Base-by-base conservation (phyloP, 192 early-diverging fungal genomes). In the Ramicandelaber brevisporus region DNA sequence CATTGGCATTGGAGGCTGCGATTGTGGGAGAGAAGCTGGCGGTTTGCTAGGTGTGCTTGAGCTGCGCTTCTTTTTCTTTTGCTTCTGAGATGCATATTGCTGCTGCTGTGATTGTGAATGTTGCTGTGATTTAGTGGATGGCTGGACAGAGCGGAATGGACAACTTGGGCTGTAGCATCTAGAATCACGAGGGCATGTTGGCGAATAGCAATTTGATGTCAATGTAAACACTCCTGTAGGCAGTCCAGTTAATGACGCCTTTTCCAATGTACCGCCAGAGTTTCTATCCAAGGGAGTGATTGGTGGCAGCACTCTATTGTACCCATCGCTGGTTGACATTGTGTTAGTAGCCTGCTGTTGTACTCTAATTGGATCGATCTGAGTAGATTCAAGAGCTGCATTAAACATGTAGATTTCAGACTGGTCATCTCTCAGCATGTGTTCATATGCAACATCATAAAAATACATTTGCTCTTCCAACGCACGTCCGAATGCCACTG, bases 211-310 rank as follows among this genome's bases (percentile, higher is more conserved):
- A 34, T 77, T 72, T 0, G 88, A 73, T 33, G 93, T 50, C 15
- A 79, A 55, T 1, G 79, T 84, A 55, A 90, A 86, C 1, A 96
- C 71, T 15, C 90, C 90, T n/a, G n/a, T n/a, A n/a, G n/a, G n/a
- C n/a, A n/a, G n/a, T n/a, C n/a, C n/a, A n/a, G n/a, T n/a, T n/a
- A n/a, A n/a, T n/a, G n/a, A n/a, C n/a, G n/a, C n/a, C n/a, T n/a
- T n/a, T n/a, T n/a, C n/a, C n/a, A n/a, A n/a, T n/a, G n/a, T n/a
- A n/a, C n/a, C n/a, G n/a, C n/a, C n/a, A n/a, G n/a, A n/a, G n/a
- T n/a, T n/a, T n/a, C n/a, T n/a, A n/a, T n/a, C n/a, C n/a, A n/a
- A n/a, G n/a, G n/a, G n/a, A n/a, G n/a, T n/a, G n/a, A n/a, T n/a
- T n/a, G n/a, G n/a, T n/a, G n/a, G n/a, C n/a, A n/a, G n/a, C n/a